Evolutionary conservation across 768 basidiomycete species (phyloP).

Genomic region (Pleurotus giganteus): DNA sequence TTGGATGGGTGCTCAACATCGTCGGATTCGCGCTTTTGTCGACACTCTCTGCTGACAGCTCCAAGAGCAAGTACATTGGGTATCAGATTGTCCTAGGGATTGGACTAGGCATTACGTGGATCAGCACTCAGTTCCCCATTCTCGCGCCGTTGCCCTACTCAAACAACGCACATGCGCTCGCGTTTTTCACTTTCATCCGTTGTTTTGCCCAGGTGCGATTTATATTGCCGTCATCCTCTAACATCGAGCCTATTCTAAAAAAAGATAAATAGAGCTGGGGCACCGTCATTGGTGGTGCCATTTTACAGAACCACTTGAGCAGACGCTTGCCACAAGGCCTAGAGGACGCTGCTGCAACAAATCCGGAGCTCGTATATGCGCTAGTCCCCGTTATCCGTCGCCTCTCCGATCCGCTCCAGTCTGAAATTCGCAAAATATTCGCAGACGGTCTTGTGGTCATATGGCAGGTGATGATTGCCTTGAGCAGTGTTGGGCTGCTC

Average conservation of each 20-base stretch:
- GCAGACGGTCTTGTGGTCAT: slow-evolving; percentile 30
- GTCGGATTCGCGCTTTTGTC: slow-evolving; percentile 35
- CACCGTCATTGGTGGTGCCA: slow-evolving; percentile 44
- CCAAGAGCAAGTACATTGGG: slow-evolving; percentile 23
- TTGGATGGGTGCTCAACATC: slow-evolving; percentile 34
- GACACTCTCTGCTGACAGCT: slow-evolving; percentile 10
- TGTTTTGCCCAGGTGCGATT: slow-evolving; percentile 30
- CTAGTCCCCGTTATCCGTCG: slow-evolving; percentile 39
- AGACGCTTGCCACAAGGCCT: slow-evolving; percentile 39
- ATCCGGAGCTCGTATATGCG: slow-evolving; percentile 41
- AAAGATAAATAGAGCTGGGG: slow-evolving; percentile 43
- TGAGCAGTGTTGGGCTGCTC: slow-evolving; percentile 30
- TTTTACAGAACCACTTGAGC: slow-evolving; percentile 50
- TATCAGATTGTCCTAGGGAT: slow-evolving; percentile 18
- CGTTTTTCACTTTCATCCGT: slow-evolving; percentile 38
- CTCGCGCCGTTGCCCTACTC: slow-evolving; percentile 42
- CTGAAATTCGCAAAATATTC: slow-evolving; percentile 37
- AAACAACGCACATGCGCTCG: slow-evolving; percentile 41
- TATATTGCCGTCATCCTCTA: slow-evolving; percentile 15
- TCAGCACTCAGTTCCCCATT: slow-evolving; percentile 38
- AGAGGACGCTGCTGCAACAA: slow-evolving; percentile 28
- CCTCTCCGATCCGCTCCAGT: slow-evolving; percentile 29
- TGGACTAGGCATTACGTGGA: slow-evolving; percentile 20
- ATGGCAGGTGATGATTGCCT: slow-evolving; percentile 37
- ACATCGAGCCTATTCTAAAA: slow-evolving; percentile 9